Percentiles rank a stretch among this genome's conserved stretches.
Conservation (phyloP, 140 eudicot genomes). For the Flaveria floridana region DNA sequence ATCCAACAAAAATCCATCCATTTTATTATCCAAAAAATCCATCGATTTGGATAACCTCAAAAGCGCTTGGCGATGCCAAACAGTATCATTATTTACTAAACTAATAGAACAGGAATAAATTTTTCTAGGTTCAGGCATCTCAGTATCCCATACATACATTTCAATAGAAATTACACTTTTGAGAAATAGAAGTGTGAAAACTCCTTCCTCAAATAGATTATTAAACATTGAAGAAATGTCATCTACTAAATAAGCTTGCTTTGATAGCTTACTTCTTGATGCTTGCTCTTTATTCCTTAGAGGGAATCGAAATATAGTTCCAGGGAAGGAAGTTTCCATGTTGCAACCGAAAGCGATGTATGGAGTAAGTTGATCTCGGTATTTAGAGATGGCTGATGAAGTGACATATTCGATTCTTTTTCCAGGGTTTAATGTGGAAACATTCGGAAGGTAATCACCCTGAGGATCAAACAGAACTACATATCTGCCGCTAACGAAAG, state of each 20-base stretch:
- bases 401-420: conserved; percentile 86
- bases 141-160: conserved; percentile 89
- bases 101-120: conserved; percentile 65
- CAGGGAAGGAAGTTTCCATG: conserved; percentile 71
- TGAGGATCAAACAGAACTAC: conserved; percentile 97
- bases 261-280: conserved; percentile 83
- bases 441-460: conserved; percentile 85
- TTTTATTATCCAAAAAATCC: conserved; percentile 36
- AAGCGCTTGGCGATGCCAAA: conserved; percentile 87
- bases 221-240: conserved; percentile 68
- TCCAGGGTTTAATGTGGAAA: conserved; percentile 89
- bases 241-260: conserved; percentile 81
- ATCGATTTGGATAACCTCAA: conserved; percentile 65
- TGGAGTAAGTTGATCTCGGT: conserved; percentile 84
- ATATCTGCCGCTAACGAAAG: conserved; percentile 91
- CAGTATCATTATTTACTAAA: conserved; percentile 51
- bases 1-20: conserved; percentile 74
- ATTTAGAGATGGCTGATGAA: conserved; percentile 79
- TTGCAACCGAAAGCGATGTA: conserved; percentile 92
- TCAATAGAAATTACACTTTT: conserved; percentile 73
- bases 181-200: conserved; percentile 72
- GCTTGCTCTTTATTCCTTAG: conserved; percentile 89
- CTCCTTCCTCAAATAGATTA: conserved; percentile 85
- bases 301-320: conserved; percentile 95
- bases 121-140: conserved; percentile 62